Evolutionary conservation across 495 filamentous ascomycete species (phyloP).

Genomic region (Penicillium steckii): DNA sequence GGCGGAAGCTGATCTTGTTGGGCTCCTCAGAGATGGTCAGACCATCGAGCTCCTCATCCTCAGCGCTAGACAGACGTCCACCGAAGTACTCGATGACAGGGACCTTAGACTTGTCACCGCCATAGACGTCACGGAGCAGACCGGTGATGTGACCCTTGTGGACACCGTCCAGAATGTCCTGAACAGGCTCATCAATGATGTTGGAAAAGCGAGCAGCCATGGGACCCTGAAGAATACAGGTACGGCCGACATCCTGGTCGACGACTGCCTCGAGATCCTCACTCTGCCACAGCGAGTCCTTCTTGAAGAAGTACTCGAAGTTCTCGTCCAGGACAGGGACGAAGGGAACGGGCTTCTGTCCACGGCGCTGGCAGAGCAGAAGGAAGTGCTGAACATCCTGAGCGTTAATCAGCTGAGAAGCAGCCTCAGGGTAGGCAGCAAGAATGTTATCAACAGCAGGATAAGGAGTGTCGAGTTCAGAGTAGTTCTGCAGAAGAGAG

Average conservation of each 20-base stretch:
- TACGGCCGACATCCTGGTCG: slow-evolving; percentile 89
- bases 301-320: slow-evolving; percentile 99
- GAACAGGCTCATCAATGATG: slow-evolving; percentile 84
- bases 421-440: slow-evolving; percentile 77
- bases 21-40: slow-evolving; percentile 73
- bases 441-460: slow-evolving; percentile 73
- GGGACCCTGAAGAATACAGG: slow-evolving; percentile 93
- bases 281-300: slow-evolving; percentile 99
- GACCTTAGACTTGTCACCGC: slow-evolving; percentile 65
- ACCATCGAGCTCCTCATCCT: slow-evolving; percentile 71
- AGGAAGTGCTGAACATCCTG: slow-evolving; percentile 97
- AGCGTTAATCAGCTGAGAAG: slow-evolving; percentile 90
- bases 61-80: slow-evolving; percentile 61
- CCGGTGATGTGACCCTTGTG: slow-evolving; percentile 81
- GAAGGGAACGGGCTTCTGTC: slow-evolving; percentile 96
- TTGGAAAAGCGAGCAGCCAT: slow-evolving; percentile 90
- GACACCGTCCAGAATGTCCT: slow-evolving; percentile 87
- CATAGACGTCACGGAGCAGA: slow-evolving; percentile 79
- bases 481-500: slow-evolving; percentile 81
- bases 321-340: slow-evolving; percentile 90
- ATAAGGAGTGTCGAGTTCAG: slow-evolving; percentile 82
- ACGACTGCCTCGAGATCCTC: slow-evolving; percentile 96
- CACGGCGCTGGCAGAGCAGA: slow-evolving; percentile 84
- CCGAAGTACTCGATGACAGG: slow-evolving; percentile 94
- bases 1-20: slow-evolving; percentile 73